Base-by-base conservation (phyloP, 345 rosid species). In the Passiflora organensis region DNA sequence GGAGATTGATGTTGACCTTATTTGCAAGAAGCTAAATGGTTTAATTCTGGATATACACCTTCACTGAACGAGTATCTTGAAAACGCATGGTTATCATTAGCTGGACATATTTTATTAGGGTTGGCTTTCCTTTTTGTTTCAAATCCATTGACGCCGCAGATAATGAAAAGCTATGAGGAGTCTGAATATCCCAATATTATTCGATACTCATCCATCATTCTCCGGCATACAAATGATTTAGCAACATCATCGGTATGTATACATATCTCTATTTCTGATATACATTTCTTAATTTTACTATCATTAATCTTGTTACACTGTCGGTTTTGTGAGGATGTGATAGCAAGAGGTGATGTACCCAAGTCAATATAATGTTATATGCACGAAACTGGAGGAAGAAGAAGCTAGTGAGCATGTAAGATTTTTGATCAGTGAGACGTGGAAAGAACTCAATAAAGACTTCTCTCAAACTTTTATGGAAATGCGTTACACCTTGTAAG, bases 341-440 rank as follows among this genome's bases (percentile, higher is more conserved):
- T n/a, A n/a, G n/a, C n/a, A 37, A 70, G 63, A 34, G 70, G 75
- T 5, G 75, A 70, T 56, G 22, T 24, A 48, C 37, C 60, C 0
- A 68, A 68, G 39, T 61, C 66, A 32, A 38, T 64, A 3, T 45
- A 49, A 22, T 64, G 74, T 32, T 63, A 56, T 38, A 69, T 69
- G 73, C 51, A 48, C 17, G 73, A 69, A 21, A 63, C 49, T 5
- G 63, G 59, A 19, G 46, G 71, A 66, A 28, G 59, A 60, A 18
- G 41, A 32, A 14, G 71, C 71, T 0, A 18, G 61, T 6, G 39
- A 66, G 5, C 28, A 60, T 15, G 45, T 65, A 0, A 10, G 11
- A 15, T 1, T 24, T 39, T 24, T 59, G 55, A 65, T 71, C 2
- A 16, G 39, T 10, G 54, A 55, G 39, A 25, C 67, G 2, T 71